Conservation (phyloP, 1,284 basidiomycete species). For the Papiliotrema fonsecae region DNA sequence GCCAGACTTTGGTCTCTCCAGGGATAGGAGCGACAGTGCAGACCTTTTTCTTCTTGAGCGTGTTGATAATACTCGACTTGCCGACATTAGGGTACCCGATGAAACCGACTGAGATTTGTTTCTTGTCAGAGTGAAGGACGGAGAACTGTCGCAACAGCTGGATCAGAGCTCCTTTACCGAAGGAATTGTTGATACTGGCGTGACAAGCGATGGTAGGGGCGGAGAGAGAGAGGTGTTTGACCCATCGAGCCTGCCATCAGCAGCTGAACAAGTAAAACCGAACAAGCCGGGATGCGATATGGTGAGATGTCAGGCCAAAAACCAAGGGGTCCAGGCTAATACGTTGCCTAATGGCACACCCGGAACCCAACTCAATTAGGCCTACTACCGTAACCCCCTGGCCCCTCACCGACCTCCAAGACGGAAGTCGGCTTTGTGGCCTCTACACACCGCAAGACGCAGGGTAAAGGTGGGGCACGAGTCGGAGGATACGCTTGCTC, state of each 20-base stretch:
- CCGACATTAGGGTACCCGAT: constrained; percentile 99
- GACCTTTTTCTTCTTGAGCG: constrained; percentile 96
- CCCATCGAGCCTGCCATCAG: constrained; percentile 79
- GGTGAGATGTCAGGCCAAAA: constrained; percentile 48
- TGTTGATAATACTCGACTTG: constrained; percentile 97
- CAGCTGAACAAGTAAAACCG: neutral
- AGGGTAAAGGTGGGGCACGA: constrained; percentile 47
- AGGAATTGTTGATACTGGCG: constrained; percentile 97
- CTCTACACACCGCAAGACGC: constrained; percentile 39
- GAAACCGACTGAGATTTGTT: constrained; percentile 97
- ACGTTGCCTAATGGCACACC: constrained; percentile 19
- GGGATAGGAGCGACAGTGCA: constrained; percentile 96
- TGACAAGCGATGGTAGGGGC: constrained; percentile 98
- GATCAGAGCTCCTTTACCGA: constrained; percentile 96
- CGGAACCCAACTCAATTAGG: constrained; percentile 51
- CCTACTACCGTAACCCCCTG: constrained; percentile 35
- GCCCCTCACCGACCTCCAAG: constrained; percentile 44
- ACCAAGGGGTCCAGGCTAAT: constrained; percentile 49
- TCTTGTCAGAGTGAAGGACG: constrained; percentile 95
- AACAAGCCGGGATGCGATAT: neutral
- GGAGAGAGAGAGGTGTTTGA: constrained; percentile 88
- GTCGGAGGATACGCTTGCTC: constrained; percentile 50
- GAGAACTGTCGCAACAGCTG: constrained; percentile 96
- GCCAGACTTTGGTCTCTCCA: constrained; percentile 99
- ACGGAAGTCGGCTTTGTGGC: constrained; percentile 37